Conservation (phyloP, 2,329 filamentous ascomycete species). For the Claviceps digitariae region DNA sequence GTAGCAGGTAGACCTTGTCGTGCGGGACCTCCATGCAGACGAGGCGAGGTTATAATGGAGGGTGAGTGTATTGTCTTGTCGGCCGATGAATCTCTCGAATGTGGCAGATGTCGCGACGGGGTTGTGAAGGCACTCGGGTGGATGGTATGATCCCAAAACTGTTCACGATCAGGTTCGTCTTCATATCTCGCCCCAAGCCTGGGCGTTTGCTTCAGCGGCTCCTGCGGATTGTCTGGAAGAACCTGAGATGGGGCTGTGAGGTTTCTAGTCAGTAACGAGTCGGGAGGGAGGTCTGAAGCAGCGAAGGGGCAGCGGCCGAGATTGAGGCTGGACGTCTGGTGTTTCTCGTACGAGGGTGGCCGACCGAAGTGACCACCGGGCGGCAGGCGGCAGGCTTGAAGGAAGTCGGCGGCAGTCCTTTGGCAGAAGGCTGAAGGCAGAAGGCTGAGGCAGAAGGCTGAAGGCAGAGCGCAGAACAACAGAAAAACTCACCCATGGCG, state of each 20-base stretch:
- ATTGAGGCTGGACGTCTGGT: background rate
- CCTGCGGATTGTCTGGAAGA: slow-evolving; percentile 40
- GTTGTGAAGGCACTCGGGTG: slow-evolving; percentile 30
- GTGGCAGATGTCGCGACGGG: slow-evolving; percentile 25
- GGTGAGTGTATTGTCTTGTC: slow-evolving; percentile 32
- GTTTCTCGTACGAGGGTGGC: background rate
- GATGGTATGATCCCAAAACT: slow-evolving; percentile 37
- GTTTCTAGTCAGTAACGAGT: slow-evolving; percentile 3
- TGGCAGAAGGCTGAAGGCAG: no score
- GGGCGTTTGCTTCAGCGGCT: slow-evolving; percentile 37
- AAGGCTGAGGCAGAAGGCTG: no score
- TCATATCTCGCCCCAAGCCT: slow-evolving; percentile 37
- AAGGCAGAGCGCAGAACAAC: background rate
- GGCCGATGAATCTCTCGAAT: slow-evolving; percentile 45
- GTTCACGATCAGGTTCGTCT: slow-evolving; percentile 38
- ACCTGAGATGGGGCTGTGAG: slow-evolving; percentile 43
- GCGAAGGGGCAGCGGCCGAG: background rate
- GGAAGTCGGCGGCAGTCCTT: background rate
- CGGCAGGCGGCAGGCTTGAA: no score
- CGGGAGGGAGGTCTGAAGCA: background rate
- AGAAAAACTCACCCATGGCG: slow-evolving; percentile 14
- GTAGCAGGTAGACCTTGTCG: slow-evolving; percentile 25
- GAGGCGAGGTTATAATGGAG: slow-evolving; percentile 3
- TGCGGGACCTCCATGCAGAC: slow-evolving; percentile 23
- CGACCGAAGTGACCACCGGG: background rate